Percentiles rank a stretch among this genome's conserved stretches.
phyloP scores from a whole-genome alignment of 1,284 basidiomycete genomes.

The Ceratobasidium sp. region DNA sequence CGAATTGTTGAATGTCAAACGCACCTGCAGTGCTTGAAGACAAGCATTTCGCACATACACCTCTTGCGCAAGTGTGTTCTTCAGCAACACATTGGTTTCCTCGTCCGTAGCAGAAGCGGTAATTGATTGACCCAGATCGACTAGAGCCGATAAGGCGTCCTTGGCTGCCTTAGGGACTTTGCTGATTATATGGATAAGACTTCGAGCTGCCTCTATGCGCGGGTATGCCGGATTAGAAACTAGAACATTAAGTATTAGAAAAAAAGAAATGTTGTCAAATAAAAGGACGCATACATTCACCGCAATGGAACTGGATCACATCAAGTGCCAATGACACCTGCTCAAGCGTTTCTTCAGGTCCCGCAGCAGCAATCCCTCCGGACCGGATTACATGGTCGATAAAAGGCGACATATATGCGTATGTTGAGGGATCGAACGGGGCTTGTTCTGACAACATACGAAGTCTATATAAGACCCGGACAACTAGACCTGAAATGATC shows the following conservation, averaged over 20 bases:
- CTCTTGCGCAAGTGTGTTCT: constrained; percentile 87
- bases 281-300: constrained; percentile 75
- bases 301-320: constrained; percentile 87
- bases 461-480: constrained; percentile 89
- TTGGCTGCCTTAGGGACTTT: constrained; percentile 87
- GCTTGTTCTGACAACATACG: constrained; percentile 85
- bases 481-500: constrained; percentile 71
- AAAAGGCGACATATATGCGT: constrained; percentile 85
- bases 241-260: constrained; percentile 55
- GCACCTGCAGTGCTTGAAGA: constrained; percentile 89
- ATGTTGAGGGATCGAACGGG: constrained; percentile 87
- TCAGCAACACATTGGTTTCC: constrained; percentile 78
- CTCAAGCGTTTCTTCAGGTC: constrained; percentile 83
- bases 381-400: constrained; percentile 76
- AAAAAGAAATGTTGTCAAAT: background rate
- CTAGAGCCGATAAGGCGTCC: constrained; percentile 85
- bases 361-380: constrained; percentile 75
- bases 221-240: constrained; percentile 80
- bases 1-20: constrained; percentile 47
- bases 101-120: constrained; percentile 71
- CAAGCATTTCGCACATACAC: constrained; percentile 90
- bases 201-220: constrained; percentile 75
- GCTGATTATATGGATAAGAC: constrained; percentile 81
- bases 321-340: constrained; percentile 89
- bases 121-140: constrained; percentile 88